Conservation (phyloP, 2,329 filamentous ascomycete genomes). For the Truncatella angustata region DNA sequence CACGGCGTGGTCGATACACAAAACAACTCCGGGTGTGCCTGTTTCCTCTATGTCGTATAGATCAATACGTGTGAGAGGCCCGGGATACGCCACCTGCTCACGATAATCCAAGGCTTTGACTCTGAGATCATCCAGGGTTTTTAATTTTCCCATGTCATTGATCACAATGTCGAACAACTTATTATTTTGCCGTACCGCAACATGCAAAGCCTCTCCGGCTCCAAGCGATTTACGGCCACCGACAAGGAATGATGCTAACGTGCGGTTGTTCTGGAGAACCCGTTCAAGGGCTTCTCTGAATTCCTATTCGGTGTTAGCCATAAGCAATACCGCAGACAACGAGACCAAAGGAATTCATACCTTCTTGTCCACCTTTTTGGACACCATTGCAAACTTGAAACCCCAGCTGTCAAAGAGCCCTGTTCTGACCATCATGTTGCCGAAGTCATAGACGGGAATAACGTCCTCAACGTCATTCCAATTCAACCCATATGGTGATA, state of each 20-base stretch:
- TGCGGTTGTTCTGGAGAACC: neutral
- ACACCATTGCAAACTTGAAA: constrained; percentile 3
- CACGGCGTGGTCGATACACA: constrained; percentile 6
- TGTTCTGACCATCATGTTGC: constrained; percentile 5
- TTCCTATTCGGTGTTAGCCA: neutral
- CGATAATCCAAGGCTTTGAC: neutral
- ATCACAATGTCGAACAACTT: constrained; percentile 6
- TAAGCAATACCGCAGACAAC: neutral
- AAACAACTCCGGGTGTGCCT: neutral
- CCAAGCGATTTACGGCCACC: neutral
- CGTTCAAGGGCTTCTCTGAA: neutral
- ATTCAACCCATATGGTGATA: neutral
- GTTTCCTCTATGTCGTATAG: constrained; percentile 9
- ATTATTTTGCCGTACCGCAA: constrained; percentile 3
- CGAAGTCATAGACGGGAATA: constrained; percentile 7
- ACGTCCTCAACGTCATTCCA: constrained; percentile 10
- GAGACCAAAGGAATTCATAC: neutral
- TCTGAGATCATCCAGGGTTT: neutral
- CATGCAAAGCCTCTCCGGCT: constrained; percentile 4
- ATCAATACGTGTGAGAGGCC: neutral
- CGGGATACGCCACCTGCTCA: neutral
- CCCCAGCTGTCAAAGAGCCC: constrained; percentile 6
- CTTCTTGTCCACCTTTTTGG: neutral
- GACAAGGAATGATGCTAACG: constrained; percentile 6
- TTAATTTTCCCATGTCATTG: neutral